phyloP scores from a whole-genome alignment of 352 stramenopile species.

The Phytophthora multivora region DNA sequence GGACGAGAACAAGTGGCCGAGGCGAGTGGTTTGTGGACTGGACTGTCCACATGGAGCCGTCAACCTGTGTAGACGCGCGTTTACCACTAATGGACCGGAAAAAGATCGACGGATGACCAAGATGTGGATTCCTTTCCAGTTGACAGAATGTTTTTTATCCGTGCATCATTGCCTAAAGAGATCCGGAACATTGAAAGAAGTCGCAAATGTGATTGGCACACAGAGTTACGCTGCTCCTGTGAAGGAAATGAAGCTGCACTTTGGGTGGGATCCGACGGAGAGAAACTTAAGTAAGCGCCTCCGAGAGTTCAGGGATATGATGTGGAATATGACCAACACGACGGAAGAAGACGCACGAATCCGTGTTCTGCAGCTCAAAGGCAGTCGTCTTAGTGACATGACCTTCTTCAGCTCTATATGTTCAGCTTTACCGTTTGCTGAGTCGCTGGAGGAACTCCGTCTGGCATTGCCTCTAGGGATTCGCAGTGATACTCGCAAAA shows the following conservation, averaged over 20 bases:
- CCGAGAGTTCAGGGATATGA: constrained; percentile 7
- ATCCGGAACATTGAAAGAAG: constrained; percentile 9
- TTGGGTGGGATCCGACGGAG: constrained; percentile 12
- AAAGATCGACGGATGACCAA: constrained; percentile 11
- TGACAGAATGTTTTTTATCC: constrained; percentile 16
- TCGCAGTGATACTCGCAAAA: neutral
- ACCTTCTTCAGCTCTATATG: constrained; percentile 16
- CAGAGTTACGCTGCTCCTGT: neutral
- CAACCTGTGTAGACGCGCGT: constrained; percentile 7
- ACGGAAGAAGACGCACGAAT: neutral
- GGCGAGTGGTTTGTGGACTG: constrained; percentile 8
- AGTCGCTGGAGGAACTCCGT: constrained; percentile 11
- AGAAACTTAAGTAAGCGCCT: constrained; percentile 19
- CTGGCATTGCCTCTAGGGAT: constrained; percentile 9
- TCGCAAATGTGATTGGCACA: neutral
- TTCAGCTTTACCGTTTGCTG: constrained; percentile 14
- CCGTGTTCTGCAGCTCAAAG: constrained; percentile 3
- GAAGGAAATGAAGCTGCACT: constrained; percentile 15
- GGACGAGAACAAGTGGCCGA: constrained; percentile 12
- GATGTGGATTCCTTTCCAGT: constrained; percentile 13
- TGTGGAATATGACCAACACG: constrained; percentile 11
- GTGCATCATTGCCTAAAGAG: constrained; percentile 13
- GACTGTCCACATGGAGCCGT: neutral
- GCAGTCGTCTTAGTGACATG: neutral
- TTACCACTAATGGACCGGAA: neutral